These are phyloP conservation scores for Clarireedia homoeocarpa DNA, from an alignment of 2,329 filamentous ascomycete genomes.

Conservation along the genomic window DNA sequence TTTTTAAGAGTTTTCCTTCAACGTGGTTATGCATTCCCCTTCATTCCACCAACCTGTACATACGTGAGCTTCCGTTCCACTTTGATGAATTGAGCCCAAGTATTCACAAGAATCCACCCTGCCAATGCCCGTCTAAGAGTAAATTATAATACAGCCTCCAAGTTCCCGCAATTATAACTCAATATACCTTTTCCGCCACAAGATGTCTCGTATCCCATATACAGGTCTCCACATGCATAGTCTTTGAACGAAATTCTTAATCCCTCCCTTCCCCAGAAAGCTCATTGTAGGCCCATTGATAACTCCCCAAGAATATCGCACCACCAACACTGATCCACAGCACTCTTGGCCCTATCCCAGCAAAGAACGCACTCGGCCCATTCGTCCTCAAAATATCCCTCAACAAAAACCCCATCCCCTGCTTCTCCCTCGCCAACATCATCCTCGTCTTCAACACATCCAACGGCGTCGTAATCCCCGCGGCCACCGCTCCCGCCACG, in stretches of 20 bases:
- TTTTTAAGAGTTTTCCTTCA: too few relatives aligned
- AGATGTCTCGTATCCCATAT: too few relatives aligned
- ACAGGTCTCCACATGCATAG: too few relatives aligned
- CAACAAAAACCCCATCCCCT: conserved; percentile 52
- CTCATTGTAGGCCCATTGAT: conserved; percentile 79
- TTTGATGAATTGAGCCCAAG: too few relatives aligned
- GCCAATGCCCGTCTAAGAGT: too few relatives aligned
- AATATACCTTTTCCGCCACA: too few relatives aligned
- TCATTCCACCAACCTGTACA: too few relatives aligned
- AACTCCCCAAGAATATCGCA: conserved; percentile 88
- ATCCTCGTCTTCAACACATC: conserved; percentile 96
- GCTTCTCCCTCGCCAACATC: conserved; percentile 74
- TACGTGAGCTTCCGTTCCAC: too few relatives aligned
- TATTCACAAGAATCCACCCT: too few relatives aligned
- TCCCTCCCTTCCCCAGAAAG: conserved; percentile 32
- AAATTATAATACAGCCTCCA: too few relatives aligned
- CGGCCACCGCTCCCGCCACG: conserved; percentile 74
- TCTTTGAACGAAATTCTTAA: background rate
- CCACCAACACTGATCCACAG: conserved; percentile 95
- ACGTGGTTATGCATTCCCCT: too few relatives aligned
- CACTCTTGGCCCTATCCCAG: conserved; percentile 71
- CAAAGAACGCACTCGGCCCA: conserved; percentile 63
- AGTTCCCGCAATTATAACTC: too few relatives aligned
- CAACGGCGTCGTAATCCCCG: conserved; percentile 81
- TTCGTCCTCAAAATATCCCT: conserved; percentile 55